Evolutionary conservation across 768 basidiomycete species (phyloP), one percentile per base, ranked within the genome.

Genomic region (Pulveroboletus sp.): DNA sequence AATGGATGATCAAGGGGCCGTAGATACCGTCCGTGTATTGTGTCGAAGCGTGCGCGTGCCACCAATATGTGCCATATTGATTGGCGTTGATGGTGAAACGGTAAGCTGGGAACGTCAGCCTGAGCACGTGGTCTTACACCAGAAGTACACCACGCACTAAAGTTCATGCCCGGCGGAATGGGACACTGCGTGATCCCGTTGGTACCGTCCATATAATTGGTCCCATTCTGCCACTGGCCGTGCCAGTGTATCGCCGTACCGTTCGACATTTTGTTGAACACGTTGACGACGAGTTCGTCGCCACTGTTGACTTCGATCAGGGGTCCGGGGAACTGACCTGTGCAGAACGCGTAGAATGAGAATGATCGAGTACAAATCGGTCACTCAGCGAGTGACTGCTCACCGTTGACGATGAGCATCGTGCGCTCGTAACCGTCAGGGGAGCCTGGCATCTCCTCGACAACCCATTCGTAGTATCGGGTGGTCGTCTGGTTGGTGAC

Each of bases 11-110:
- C 27, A 80, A 53, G 22, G 76, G 72, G 1, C 78, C 79, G 19
- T 70, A 71, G 46, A 78, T 64, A 12, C 79, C 79, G 44, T 80
- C 79, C 10, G 76, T 78, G 55, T 76, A 75, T 43, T 68, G 66
- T 38, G 66, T 68, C 10, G 59, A 66, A 37, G 68, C 60, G 32
- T 68, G 67, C 30, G 58, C 76, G 63, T 78, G 77, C 68, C 72
- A 78, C 77, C 77, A 78, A 17, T 69, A 77, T 0, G 75, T 75
- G 2, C 77, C 77, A 1, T 66, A 69, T 55, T 71, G 76, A 13
- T 68, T 67, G 4, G 62, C 51, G 17, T 73, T 70, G 34, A 78
- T 57, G 6, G 72, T 73, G 46, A 74, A 78, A 41, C 61, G 70
- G 53, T 70, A 73, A 1, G 67, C 62, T 58, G 20, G 50, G 31